Evolutionary conservation across 2,329 filamentous ascomycete genomes (phyloP), one percentile per base, ranked within the genome.

Genomic region (Fusarium cicatricum): DNA sequence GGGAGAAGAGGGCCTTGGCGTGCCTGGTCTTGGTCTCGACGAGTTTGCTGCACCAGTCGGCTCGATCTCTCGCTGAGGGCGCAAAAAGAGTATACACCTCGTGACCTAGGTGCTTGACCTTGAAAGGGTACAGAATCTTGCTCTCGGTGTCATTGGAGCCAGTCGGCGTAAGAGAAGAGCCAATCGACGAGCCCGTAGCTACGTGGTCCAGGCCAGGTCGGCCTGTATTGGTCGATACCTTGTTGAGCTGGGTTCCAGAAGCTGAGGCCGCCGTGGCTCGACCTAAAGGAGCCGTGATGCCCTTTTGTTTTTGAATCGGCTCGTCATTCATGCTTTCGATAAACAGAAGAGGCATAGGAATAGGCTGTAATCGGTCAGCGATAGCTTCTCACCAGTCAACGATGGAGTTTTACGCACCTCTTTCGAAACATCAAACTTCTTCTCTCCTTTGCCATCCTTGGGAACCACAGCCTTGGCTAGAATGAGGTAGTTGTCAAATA

Each of bases 401-500:
- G 26, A n/a, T 5, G n/a, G 14, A 19, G n/a, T 17, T 21, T n/a
- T 16, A 67, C 83, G 76, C 75, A 90, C 88, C 75, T 96, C 83
- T 74, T 96, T 93, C 1, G 93, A 97, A 28, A 99, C 94, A 73
- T 99, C 95, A 66, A 95, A 99, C 67, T 91, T 92, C 75, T 90
- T 95, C 48, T 89, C 83, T n/a, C 84, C 85, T 41, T 85, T 85
- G 38, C 86, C 83, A 38, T 87, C 85, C 68, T 92, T 92, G 39
- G 87, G 80, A 11, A 83, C 80, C 4, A 88, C 81, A 8, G 91
- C 82, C 78, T 99, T 99, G 33, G 95, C 90, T 38, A 99, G 78
- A 29, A 99, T 93, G 32, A 99, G 83, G 73, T 97, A 99, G 75
- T 99, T 93, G 69, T 99, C 96, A 70, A 99, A 98, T 0, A 99